A percentile compares a stretch with the other conserved stretches of the same genome.
Evolutionary conservation across 2,329 filamentous ascomycete species (phyloP).

Genomic region (Colletotrichum abscissum): DNA sequence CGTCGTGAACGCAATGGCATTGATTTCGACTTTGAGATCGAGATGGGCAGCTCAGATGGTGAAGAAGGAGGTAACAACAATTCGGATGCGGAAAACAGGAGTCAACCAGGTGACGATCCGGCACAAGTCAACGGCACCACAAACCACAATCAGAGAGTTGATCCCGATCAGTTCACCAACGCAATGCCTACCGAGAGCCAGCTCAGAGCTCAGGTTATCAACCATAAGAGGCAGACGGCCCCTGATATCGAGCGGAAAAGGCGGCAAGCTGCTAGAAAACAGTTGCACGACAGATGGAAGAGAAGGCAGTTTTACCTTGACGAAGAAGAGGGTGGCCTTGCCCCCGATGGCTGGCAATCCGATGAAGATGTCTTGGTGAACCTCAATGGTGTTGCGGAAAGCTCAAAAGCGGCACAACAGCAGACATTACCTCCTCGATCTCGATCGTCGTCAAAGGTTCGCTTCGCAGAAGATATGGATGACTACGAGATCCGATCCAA

Average conservation of each 20-base stretch:
- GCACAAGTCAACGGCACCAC: slow-evolving; percentile 23
- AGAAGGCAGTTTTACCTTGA: slow-evolving; percentile 85
- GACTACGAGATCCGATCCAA: slow-evolving; percentile 79
- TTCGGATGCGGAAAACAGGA: slow-evolving; percentile 41
- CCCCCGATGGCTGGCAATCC: slow-evolving; percentile 72
- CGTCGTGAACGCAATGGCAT: slow-evolving; percentile 36
- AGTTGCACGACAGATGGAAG: slow-evolving; percentile 79
- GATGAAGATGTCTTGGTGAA: slow-evolving; percentile 66
- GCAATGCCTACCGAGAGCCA: slow-evolving; percentile 53
- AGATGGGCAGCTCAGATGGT: slow-evolving; percentile 37
- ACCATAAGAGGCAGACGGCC: slow-evolving; percentile 48
- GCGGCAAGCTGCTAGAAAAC: slow-evolving; percentile 56
- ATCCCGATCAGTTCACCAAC: slow-evolving; percentile 44
- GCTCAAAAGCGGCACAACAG: slow-evolving; percentile 54
- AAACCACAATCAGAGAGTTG: slow-evolving; percentile 24
- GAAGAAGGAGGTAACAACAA: slow-evolving; percentile 40
- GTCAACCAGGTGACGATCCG: neutral
- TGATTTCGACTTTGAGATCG: slow-evolving; percentile 33
- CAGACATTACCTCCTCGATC: slow-evolving; percentile 64
- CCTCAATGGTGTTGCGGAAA: slow-evolving; percentile 51
- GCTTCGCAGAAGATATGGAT: slow-evolving; percentile 77
- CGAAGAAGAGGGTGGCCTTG: slow-evolving; percentile 80
- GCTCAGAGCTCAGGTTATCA: slow-evolving; percentile 50
- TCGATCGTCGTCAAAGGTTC: slow-evolving; percentile 82
- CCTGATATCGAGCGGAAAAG: slow-evolving; percentile 53